These are phyloP conservation scores for Mycena amicta DNA, from an alignment of 768 basidiomycete genomes.

Conservation along the genomic window DNA sequence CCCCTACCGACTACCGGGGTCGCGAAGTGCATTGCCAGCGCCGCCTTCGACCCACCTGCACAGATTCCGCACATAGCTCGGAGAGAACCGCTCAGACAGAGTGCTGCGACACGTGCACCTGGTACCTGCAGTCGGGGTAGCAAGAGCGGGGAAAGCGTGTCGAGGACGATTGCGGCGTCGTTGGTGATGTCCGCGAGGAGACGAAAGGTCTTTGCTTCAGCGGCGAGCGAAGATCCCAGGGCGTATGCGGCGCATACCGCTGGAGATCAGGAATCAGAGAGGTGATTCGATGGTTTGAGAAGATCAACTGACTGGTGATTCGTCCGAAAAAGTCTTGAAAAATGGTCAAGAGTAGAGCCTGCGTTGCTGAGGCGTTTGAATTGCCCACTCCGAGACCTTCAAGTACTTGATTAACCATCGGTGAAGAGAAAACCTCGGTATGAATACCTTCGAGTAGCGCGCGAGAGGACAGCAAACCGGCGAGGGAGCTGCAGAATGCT, in stretches of 20 bases:
- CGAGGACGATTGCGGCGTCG: slow-evolving; percentile 60
- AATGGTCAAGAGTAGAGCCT: slow-evolving; percentile 66
- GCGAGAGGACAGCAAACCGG: slow-evolving; percentile 63
- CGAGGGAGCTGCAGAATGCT: slow-evolving; percentile 70
- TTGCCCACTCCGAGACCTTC: slow-evolving; percentile 77
- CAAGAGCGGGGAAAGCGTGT: slow-evolving; percentile 61
- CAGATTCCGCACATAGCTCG: slow-evolving; percentile 64
- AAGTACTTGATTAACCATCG: too few relatives aligned
- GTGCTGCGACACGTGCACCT: slow-evolving; percentile 45
- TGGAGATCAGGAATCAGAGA: slow-evolving; percentile 26
- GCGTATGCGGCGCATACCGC: slow-evolving; percentile 66
- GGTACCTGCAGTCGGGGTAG: slow-evolving; percentile 32
- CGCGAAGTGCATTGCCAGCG: slow-evolving; percentile 68
- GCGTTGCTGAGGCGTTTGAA: slow-evolving; percentile 63
- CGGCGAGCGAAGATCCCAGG: slow-evolving; percentile 64
- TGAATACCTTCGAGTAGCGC: slow-evolving; percentile 68
- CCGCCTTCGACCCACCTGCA: slow-evolving; percentile 71
- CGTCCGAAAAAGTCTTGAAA: slow-evolving; percentile 67
- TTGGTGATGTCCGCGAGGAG: slow-evolving; percentile 69
- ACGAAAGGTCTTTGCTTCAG: slow-evolving; percentile 73
- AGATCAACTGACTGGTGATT: slow-evolving; percentile 53
- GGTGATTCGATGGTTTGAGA: not conserved
- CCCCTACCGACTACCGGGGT: slow-evolving; percentile 51
- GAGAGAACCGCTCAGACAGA: slow-evolving; percentile 62
- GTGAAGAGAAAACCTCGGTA: too few relatives aligned